Evolutionary conservation across 495 filamentous ascomycete species (phyloP), one percentile per base, ranked within the genome.

Genomic region (Penicillium dipodomyicola): DNA sequence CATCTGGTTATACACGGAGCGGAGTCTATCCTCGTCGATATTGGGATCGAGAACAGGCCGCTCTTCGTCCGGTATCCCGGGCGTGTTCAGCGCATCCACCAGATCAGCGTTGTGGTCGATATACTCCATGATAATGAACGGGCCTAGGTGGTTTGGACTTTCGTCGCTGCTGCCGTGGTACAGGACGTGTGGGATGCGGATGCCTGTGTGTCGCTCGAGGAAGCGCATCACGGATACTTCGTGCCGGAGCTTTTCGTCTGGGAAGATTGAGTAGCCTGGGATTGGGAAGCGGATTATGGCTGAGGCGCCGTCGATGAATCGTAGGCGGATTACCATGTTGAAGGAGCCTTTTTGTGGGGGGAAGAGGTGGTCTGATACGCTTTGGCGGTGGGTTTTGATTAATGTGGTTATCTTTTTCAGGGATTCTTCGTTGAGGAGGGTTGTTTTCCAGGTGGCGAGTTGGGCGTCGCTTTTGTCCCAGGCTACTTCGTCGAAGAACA

Each of bases 221-320:
- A 67, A 78, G 14, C 64, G 64, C 69, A 77, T 73, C 17, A 69
- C 68, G 4, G 71, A 65, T 3, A 68, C 75, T 59, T 81, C 76
- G 19, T 51, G 55, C 10, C 57, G 51, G 43, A 71, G 54, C 54
- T 77, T 77, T 54, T 77, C 74, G 32, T 70, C 65, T 1, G 65
- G 62, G 47, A 15, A 45, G 60, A 4, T 58, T 61, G 29, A 44
- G 65, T 60, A 27, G 61, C 58, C 5, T 14, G 65, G 37, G 9
- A 32, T 32, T 32, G 30, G 30, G 30, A 32, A 32, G 30, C 30
- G 30, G 30, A 32, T 32, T 32, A 32, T 32, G 30, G 30, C 30
- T 4, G 30, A 32, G 30, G 30, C 30, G 30, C 30, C 30, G 30
- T 32, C 30, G 30, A 12, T 11, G 30, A 32, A 59, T 7, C 25